These are phyloP conservation scores for Emmonsiellopsis sp. DNA, from an alignment of 2,329 filamentous ascomycete species.

Conservation along the genomic window DNA sequence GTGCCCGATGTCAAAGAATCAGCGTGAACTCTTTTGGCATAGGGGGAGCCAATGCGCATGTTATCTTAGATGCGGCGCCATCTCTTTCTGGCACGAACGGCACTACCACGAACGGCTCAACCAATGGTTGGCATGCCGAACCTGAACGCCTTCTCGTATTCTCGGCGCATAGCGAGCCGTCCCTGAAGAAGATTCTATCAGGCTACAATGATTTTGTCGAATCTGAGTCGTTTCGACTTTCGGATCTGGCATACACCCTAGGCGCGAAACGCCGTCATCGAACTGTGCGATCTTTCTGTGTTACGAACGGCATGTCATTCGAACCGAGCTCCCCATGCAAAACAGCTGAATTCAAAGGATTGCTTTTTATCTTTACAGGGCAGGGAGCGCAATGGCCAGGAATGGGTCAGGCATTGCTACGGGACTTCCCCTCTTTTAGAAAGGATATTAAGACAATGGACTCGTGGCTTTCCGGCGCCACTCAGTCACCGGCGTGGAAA, in stretches of 20 bases:
- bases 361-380: slow-evolving; percentile 10
- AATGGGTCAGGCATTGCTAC: slow-evolving; percentile 1
- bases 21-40: slow-evolving; percentile 41
- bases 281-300: slow-evolving; percentile 12
- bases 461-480: background rate
- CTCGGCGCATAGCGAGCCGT: slow-evolving; percentile 15
- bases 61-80: slow-evolving; percentile 27
- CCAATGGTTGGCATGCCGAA: background rate
- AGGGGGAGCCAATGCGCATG: slow-evolving; percentile 35
- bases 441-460: background rate
- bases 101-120: background rate
- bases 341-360: background rate
- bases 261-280: slow-evolving; percentile 12
- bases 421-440: background rate
- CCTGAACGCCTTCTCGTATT: slow-evolving; percentile 13
- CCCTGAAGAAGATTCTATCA: slow-evolving; percentile 15
- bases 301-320: background rate
- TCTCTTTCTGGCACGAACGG: background rate
- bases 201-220: background rate
- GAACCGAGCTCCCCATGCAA: background rate
- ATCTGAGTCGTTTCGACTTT: too few relatives aligned
- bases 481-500: background rate
- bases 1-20: slow-evolving; percentile 16
- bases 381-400: slow-evolving; percentile 11
- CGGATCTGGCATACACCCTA: slow-evolving; percentile 11